These are phyloP conservation scores for Colletotrichum viniferum DNA, from an alignment of 2,329 filamentous ascomycete species.

Conservation along the genomic window DNA sequence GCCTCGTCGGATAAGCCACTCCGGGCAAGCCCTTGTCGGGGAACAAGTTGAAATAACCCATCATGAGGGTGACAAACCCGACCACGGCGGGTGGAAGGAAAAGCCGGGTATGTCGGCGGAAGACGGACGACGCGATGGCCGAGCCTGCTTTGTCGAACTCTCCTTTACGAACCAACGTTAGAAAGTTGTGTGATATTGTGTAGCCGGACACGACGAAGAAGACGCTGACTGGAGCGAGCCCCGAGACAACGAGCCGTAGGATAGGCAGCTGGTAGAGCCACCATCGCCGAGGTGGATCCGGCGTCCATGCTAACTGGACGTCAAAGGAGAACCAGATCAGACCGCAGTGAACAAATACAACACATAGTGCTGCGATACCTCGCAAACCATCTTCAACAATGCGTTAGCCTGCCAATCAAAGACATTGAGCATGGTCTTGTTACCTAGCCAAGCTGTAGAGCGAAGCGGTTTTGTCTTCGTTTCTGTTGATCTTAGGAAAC, in stretches of 20 bases:
- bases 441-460: slow-evolving; percentile 4
- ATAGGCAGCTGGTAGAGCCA: slow-evolving; percentile 24
- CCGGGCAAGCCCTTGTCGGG: neutral
- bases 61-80: neutral
- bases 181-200: slow-evolving; percentile 33
- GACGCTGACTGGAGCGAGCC: slow-evolving; percentile 33
- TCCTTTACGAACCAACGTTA: slow-evolving; percentile 25
- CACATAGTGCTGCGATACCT: neutral
- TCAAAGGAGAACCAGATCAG: neutral
- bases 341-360: neutral
- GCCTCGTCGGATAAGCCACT: slow-evolving; percentile 26
- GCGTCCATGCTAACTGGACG: neutral
- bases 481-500: neutral
- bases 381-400: neutral
- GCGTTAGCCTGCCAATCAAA: neutral
- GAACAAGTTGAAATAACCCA: slow-evolving; percentile 25
- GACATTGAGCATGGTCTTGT: neutral
- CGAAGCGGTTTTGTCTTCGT: neutral
- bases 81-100: slow-evolving; percentile 8
- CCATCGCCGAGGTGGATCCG: neutral
- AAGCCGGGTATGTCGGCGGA: slow-evolving; percentile 17
- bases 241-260: slow-evolving; percentile 31
- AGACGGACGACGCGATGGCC: slow-evolving; percentile 23
- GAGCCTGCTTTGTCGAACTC: slow-evolving; percentile 8
- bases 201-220: slow-evolving; percentile 43